A percentile compares a stretch with the other conserved stretches of the same genome.
Conservation (phyloP, 371 early-diverging fungal genomes). For the Caulochytrium protostelioides region DNA sequence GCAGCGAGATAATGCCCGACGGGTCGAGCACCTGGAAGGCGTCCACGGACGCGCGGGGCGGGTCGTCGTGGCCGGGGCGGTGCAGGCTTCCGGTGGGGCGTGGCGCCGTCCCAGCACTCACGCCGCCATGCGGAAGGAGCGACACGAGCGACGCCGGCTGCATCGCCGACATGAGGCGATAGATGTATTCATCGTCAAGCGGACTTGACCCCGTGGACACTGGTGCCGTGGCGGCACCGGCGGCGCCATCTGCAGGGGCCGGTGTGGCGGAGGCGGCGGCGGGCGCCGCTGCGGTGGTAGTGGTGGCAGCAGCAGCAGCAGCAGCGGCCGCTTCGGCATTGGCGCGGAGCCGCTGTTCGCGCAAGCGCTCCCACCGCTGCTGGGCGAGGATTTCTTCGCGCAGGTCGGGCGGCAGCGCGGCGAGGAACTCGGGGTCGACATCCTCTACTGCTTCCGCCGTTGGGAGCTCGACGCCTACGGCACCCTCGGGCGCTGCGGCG, state of each 20-base stretch:
- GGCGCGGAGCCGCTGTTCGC: slow-evolving; percentile 1
- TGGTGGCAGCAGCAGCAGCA: slow-evolving; percentile 5
- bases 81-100: slow-evolving; percentile 2
- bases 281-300: not conserved
- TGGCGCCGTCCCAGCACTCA: not conserved
- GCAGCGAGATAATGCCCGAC: slow-evolving; percentile 51
- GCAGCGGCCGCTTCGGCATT: slow-evolving; percentile 8
- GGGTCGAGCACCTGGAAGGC: slow-evolving; percentile 64
- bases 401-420: slow-evolving; percentile 57
- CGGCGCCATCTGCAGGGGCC: slow-evolving; percentile 3
- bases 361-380: slow-evolving; percentile 18
- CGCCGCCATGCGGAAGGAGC: slow-evolving; percentile 2
- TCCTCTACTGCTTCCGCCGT: slow-evolving; percentile 8
- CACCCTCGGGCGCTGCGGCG: too few relatives aligned
- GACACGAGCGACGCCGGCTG: slow-evolving; percentile 11
- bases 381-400: slow-evolving; percentile 51
- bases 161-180: too few relatives aligned
- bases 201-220: too few relatives aligned
- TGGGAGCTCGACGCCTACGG: too few relatives aligned
- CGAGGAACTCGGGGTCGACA: slow-evolving; percentile 51
- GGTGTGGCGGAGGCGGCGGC: slow-evolving; percentile 12
- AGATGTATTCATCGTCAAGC: too few relatives aligned
- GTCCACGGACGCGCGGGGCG: slow-evolving; percentile 19
- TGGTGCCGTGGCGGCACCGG: not conserved
- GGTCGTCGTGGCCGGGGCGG: not conserved